Percentiles rank a stretch among this genome's conserved stretches.
These are phyloP conservation scores for Drechslerella dactyloides DNA, from an alignment of 2,329 filamentous ascomycete genomes.

Conservation along the genomic window DNA sequence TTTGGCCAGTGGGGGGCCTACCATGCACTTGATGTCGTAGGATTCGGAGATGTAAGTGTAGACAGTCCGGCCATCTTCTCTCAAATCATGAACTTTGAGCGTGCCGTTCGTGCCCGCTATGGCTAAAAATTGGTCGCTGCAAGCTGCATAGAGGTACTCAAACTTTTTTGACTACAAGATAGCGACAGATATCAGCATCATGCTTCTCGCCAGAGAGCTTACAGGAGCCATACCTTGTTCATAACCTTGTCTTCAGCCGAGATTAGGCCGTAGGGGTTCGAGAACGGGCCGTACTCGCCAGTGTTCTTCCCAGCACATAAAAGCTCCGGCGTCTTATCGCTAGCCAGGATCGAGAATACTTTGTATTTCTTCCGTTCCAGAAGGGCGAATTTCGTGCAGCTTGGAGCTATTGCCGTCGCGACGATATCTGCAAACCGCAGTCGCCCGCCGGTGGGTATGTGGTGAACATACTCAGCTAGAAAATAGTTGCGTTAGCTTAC, in stretches of 20 bases:
- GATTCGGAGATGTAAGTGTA: slow-evolving; percentile 50
- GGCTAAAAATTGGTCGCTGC: slow-evolving; percentile 42
- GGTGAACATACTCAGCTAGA: slow-evolving; percentile 50
- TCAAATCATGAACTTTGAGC: slow-evolving; percentile 45
- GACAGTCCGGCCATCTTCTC: slow-evolving; percentile 36
- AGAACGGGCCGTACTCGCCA: slow-evolving; percentile 44
- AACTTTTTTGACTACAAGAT: slow-evolving; percentile 34
- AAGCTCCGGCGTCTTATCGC: slow-evolving; percentile 42
- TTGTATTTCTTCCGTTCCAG: slow-evolving; percentile 48
- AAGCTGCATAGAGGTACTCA: slow-evolving; percentile 46
- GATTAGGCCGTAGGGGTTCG: slow-evolving; percentile 35
- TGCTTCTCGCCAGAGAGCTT: not conserved
- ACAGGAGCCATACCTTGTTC: slow-evolving; percentile 29
- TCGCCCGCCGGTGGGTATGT: slow-evolving; percentile 38
- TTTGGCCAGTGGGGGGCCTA: slow-evolving; percentile 7
- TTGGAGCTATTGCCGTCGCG: slow-evolving; percentile 40
- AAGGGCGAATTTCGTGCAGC: slow-evolving; percentile 46
- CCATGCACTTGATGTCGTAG: slow-evolving; percentile 50
- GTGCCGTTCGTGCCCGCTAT: slow-evolving; percentile 48
- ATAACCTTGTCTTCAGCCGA: slow-evolving; percentile 49
- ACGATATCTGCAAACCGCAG: slow-evolving; percentile 47
- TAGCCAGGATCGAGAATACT: slow-evolving; percentile 47
- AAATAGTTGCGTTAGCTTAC: slow-evolving; percentile 11
- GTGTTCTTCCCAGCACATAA: slow-evolving; percentile 41
- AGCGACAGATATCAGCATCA: slow-evolving; percentile 1